Conservation (phyloP, 257 asterid genomes). For the Cordia subcordata region DNA sequence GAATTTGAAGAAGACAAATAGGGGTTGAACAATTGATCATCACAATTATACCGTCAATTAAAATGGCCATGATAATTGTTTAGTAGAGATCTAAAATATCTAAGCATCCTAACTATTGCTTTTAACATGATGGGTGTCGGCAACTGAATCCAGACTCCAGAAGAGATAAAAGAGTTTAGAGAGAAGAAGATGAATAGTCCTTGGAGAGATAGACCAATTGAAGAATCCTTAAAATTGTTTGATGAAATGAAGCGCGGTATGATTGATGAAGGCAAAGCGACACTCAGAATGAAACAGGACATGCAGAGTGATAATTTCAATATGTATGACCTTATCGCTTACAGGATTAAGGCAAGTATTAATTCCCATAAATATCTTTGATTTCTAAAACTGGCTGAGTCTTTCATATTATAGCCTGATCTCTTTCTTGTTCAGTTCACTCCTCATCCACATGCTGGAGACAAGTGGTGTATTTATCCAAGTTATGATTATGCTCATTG, state of each 20-base stretch:
- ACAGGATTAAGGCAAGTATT: slow-evolving; percentile 78
- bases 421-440: slow-evolving; percentile 58
- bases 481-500: slow-evolving; percentile 96
- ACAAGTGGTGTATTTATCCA: slow-evolving; percentile 97
- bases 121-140: neutral
- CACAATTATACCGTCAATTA: neutral
- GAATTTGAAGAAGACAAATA: neutral
- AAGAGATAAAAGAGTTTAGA: slow-evolving; percentile 84
- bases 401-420: slow-evolving; percentile 8
- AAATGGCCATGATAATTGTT: neutral
- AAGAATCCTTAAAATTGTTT: slow-evolving; percentile 78
- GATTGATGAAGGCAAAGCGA: slow-evolving; percentile 90
- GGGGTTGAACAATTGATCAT: too few species aligned
- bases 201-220: slow-evolving; percentile 85
- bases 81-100: too few species aligned
- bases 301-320: slow-evolving; percentile 93
- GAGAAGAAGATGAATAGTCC: slow-evolving; percentile 93
- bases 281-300: slow-evolving; percentile 94
- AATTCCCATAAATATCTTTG: neutral
- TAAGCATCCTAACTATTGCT: neutral
- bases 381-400: slow-evolving; percentile 1
- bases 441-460: slow-evolving; percentile 99
- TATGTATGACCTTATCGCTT: slow-evolving; percentile 95
- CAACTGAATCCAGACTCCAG: slow-evolving; percentile 54
- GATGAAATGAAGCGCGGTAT: slow-evolving; percentile 81